Evolutionary conservation across 805 yeast species (phyloP).

Genomic region (Candida alai): DNA sequence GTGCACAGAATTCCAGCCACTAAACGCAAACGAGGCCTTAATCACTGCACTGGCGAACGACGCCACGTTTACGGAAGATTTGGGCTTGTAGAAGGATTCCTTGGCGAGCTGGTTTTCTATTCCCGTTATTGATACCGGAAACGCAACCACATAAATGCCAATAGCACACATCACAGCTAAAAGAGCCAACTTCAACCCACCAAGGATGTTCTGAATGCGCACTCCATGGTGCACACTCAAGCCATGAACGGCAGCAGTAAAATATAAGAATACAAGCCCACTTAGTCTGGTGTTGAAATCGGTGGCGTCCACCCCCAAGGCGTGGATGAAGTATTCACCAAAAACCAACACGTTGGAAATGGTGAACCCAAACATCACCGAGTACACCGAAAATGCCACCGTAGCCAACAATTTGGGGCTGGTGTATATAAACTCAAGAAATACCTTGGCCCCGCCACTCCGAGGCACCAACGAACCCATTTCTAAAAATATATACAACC

Average conservation of each 20-base stretch:
- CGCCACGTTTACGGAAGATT: conserved; percentile 35
- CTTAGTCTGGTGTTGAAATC: conserved; percentile 32
- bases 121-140: conserved; percentile 45
- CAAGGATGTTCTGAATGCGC: conserved; percentile 56
- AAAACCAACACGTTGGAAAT: conserved; percentile 55
- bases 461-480: conserved; percentile 68
- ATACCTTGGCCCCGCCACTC: conserved; percentile 74
- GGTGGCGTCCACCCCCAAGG: conserved; percentile 39
- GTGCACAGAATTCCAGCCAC: conserved; percentile 64
- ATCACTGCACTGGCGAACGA: conserved; percentile 53
- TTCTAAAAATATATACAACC: conserved; percentile 63
- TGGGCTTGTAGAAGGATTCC: conserved; percentile 27
- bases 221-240: conserved; percentile 58
- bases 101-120: conserved; percentile 40
- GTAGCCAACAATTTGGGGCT: conserved; percentile 55
- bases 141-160: conserved; percentile 52
- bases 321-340: conserved; percentile 54
- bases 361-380: conserved; percentile 53
- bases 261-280: conserved; percentile 25
- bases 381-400: conserved; percentile 46
- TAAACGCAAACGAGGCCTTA: conserved; percentile 55
- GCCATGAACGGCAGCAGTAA: conserved; percentile 47
- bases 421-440: conserved; percentile 62
- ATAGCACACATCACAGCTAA: conserved; percentile 52
- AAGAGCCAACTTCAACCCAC: conserved; percentile 54